Evolutionary conservation across 768 basidiomycete species (phyloP), one percentile per base, ranked within the genome.

Genomic region (Gloeopeniophorella convolvens): DNA sequence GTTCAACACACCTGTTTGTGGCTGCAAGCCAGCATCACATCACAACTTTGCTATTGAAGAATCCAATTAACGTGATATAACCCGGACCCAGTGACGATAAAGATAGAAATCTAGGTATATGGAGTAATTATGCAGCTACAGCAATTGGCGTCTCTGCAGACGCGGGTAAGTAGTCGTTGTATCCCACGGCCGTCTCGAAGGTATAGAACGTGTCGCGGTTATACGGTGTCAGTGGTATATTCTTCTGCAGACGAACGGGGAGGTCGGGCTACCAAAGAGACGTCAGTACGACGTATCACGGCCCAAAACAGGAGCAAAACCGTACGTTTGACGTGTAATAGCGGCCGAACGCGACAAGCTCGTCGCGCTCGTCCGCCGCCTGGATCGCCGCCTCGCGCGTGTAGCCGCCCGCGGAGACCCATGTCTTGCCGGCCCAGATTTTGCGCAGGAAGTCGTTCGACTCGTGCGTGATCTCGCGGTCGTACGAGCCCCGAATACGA

Each of bases 321-420:
- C 71, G 48, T 51, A 74, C 71, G 44, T 72, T 72, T 3, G 46
- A 53, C 7, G 45, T 47, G 33, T n/a, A 73, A 13, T 51, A 47
- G 21, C 74, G 59, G 4, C 68, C 73, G 21, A 67, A 72, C 0
- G 70, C 68, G 48, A 72, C 52, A 10, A 70, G 48, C 8, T 65
- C 61, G 6, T 60, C 63, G 12, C 62, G 42, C 42, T 60, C 57
- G 35, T 75, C 70, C 1, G 71, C 75, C 0, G 55, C 56, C 20
- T 61, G 55, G 3, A 75, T 45, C 0, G 75, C 78, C 0, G 57
- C 59, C 34, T 74, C 66, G 3, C 71, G 64, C 1, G 66, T 68
- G 55, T 76, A 72, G 2, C 72, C 74, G 20, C 76, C 76, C 3
- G 73, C 70, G 11, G 64, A 65, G 45, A 80, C 71, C 42, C 71